Conservation (phyloP, 2,329 filamentous ascomycete genomes). For the Biscogniauxia marginata region DNA sequence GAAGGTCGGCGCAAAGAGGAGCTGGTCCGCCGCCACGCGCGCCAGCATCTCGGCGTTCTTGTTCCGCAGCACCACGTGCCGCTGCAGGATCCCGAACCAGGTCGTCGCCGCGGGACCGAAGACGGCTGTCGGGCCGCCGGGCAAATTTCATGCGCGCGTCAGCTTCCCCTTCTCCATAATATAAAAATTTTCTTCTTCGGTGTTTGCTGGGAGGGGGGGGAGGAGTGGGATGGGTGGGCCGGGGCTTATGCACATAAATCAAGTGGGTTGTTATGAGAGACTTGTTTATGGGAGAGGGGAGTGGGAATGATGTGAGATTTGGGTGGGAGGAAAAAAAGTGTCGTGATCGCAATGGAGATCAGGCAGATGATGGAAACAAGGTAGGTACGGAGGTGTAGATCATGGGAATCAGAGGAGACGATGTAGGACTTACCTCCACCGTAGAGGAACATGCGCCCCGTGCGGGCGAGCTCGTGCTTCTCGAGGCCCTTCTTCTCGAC, state of each 20-base stretch:
- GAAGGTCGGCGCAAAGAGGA: slow-evolving; percentile 79
- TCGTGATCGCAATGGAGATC: not conserved
- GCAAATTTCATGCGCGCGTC: not conserved
- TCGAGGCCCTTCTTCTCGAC: slow-evolving; percentile 78
- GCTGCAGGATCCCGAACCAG: slow-evolving; percentile 81
- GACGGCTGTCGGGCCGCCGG: slow-evolving; percentile 58
- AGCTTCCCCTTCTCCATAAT: too few species aligned
- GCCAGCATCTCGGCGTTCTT: slow-evolving; percentile 70
- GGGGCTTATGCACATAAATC: slow-evolving; percentile 3
- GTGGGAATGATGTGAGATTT: not conserved
- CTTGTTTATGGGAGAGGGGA: not conserved
- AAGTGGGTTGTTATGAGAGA: slow-evolving; percentile 1
- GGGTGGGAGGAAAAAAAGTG: not conserved
- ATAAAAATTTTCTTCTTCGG: too few species aligned
- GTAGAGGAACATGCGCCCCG: slow-evolving; percentile 76
- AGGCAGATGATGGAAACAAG: not conserved
- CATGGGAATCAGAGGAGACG: slow-evolving; percentile 3
- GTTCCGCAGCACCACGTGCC: slow-evolving; percentile 62
- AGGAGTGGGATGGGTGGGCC: not conserved
- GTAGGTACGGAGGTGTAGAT: not conserved
- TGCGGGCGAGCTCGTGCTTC: slow-evolving; percentile 72
- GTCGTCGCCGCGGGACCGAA: slow-evolving; percentile 86
- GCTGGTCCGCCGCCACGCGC: slow-evolving; percentile 78
- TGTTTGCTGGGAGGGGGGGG: too few species aligned
- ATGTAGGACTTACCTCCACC: slow-evolving; percentile 62